Evolutionary conservation across 2,329 filamentous ascomycete species (phyloP).

Genomic region (Truncatella angustata): DNA sequence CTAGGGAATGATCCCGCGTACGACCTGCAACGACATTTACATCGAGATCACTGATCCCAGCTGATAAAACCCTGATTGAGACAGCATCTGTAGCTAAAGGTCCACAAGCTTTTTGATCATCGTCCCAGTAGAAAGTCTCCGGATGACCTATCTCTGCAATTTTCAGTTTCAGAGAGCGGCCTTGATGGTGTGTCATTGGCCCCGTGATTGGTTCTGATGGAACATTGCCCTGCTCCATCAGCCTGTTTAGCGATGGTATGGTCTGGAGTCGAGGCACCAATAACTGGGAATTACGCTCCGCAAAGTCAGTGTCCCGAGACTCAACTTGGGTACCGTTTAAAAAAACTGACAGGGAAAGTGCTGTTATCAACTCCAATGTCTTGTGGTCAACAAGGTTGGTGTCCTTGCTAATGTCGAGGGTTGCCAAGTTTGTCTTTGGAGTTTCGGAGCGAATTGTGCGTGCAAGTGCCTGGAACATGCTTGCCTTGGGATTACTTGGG

Average conservation of each 20-base stretch:
- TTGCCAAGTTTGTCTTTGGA: constrained; percentile 38
- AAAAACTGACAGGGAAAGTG: constrained; percentile 7
- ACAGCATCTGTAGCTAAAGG: constrained; percentile 32
- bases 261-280: constrained; percentile 45
- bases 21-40: constrained; percentile 32
- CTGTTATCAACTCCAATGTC: constrained; percentile 17
- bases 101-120: constrained; percentile 12
- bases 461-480: constrained; percentile 43
- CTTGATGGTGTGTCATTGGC: constrained; percentile 11
- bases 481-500: constrained; percentile 30
- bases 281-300: constrained; percentile 33
- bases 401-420: constrained; percentile 36
- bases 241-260: constrained; percentile 36
- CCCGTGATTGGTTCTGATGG: constrained; percentile 10
- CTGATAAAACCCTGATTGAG: constrained; percentile 36
- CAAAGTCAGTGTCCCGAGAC: constrained; percentile 41
- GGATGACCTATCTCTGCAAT: constrained; percentile 12
- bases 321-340: not conserved
- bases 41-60: constrained; percentile 35
- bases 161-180: constrained; percentile 16
- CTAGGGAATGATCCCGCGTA: constrained; percentile 29
- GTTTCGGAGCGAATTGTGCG: constrained; percentile 51
- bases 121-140: constrained; percentile 17
- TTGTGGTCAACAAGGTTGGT: constrained; percentile 18
- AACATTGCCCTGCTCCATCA: constrained; percentile 38